Evolutionary conservation across 2,329 filamentous ascomycete genomes (phyloP).

Genomic region (Nothomitra cinnamomea): DNA sequence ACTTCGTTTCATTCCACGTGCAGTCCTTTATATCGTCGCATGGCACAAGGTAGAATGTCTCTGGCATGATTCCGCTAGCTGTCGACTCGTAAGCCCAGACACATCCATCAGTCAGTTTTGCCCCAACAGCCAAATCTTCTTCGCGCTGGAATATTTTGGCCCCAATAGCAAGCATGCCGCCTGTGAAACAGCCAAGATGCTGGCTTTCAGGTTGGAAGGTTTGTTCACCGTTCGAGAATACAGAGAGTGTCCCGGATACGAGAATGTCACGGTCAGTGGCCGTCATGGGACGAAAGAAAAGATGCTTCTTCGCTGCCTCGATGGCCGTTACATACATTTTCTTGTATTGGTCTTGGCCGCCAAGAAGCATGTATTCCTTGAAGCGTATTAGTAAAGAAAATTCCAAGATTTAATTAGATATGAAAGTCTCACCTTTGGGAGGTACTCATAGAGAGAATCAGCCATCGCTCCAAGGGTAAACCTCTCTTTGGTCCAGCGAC

Average conservation of each 20-base stretch:
- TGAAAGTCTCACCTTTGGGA: slow-evolving; percentile 36
- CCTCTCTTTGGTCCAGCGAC: slow-evolving; percentile 27
- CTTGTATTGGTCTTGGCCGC: slow-evolving; percentile 59
- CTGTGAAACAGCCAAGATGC: slow-evolving; percentile 50
- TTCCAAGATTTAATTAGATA: neutral
- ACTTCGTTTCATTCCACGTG: slow-evolving; percentile 6
- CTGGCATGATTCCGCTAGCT: slow-evolving; percentile 47
- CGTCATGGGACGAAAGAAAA: slow-evolving; percentile 65
- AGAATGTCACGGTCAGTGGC: slow-evolving; percentile 52
- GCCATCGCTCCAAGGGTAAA: slow-evolving; percentile 45
- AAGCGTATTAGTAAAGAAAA: neutral
- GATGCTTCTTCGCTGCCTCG: slow-evolving; percentile 50
- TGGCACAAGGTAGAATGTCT: slow-evolving; percentile 24
- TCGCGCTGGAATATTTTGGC: slow-evolving; percentile 43
- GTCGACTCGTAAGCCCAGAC: slow-evolving; percentile 51
- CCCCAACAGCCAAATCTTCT: slow-evolving; percentile 44
- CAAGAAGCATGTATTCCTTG: slow-evolving; percentile 55
- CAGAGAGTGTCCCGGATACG: slow-evolving; percentile 47
- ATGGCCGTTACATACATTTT: slow-evolving; percentile 53
- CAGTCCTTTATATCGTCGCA: slow-evolving; percentile 1
- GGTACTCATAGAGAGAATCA: slow-evolving; percentile 57
- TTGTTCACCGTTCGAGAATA: slow-evolving; percentile 21
- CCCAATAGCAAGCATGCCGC: slow-evolving; percentile 51
- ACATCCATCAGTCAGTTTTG: slow-evolving; percentile 49
- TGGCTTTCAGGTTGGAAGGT: slow-evolving; percentile 24